Base-by-base conservation (phyloP, 768 basidiomycete genomes). In the Antrodiella citrinella region DNA sequence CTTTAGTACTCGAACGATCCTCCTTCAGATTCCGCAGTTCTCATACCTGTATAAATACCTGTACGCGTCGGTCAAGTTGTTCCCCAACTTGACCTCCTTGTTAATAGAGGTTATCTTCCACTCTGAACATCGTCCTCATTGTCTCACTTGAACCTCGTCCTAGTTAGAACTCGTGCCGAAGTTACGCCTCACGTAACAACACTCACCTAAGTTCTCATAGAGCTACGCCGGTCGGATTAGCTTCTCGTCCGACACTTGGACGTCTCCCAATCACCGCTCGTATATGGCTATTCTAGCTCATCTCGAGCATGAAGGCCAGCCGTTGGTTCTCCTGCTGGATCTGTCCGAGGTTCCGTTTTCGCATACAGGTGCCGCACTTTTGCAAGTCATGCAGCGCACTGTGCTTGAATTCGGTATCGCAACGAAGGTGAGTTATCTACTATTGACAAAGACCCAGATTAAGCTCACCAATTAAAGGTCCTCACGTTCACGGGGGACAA, bases 241-340 rank as follows among this genome's bases (percentile, higher is more conserved):
- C 46, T 68, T 71, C 48, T 57, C 59, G 0, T 67, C 65, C 0
- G 68, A 74, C 54, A 61, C 61, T 0, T 74, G 70, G 71, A 69
- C 66, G 0, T 68, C 65, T 0, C 65, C 65, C 0, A 72, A 72
- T 48, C 64, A 71, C 38, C 45, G 56, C 3, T 65, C 63, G 0
- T 68, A 59, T 26, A 50, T 70, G 0, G 66, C 65, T 0, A 47
- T 67, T 4, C 61, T 59, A 0, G 67, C 68, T 1, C 69, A 73
- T 44, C 55, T 70, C 22, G 63, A 68, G 25, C 24, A 62, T 4
- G 43, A 69, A 0, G 67, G 69, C 0, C 44, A 51, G 4, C 65
- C 62, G 0, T 25, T 69, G 0, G 26, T 48, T 0, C 57, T 71
- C 4, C 40, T 67, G 0, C 57, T 75, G 1, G 71, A 75, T 47